Conservation (phyloP, 139 green algal genomes). For the Chlorella sp. region DNA sequence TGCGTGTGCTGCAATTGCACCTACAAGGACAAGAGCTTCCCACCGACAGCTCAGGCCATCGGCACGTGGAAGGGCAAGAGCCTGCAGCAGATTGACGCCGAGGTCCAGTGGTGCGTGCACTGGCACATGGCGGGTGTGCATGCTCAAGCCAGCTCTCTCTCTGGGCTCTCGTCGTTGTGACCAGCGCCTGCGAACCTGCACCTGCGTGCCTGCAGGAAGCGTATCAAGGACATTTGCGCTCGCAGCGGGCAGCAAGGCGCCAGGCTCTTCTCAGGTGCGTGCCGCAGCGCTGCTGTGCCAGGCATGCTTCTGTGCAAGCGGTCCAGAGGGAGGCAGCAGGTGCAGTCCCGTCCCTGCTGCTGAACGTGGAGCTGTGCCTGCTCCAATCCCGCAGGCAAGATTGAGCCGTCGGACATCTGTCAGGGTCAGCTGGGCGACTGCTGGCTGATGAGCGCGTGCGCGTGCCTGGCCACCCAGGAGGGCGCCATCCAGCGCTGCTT, state of each 20-base stretch:
- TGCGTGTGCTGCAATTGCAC: conserved; percentile 34
- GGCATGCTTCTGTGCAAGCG: no score
- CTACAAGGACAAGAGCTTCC: conserved; percentile 24
- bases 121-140: not conserved
- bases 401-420: conserved; percentile 30
- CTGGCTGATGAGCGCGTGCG: conserved; percentile 33
- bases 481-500: conserved; percentile 20
- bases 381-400: conserved; percentile 13
- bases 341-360: no score
- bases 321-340: no score
- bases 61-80: conserved; percentile 18
- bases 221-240: conserved; percentile 12
- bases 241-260: conserved; percentile 7
- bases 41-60: conserved; percentile 2
- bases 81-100: conserved; percentile 8
- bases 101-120: conserved; percentile 14
- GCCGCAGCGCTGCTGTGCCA: no score
- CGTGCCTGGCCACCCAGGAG: conserved; percentile 29
- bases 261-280: conserved; percentile 22
- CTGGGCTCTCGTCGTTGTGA: not conserved
- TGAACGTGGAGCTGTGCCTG: no score
- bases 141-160: not conserved
- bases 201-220: conserved; percentile 12
- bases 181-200: no score
- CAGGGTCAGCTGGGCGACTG: conserved; percentile 29